Percentiles rank a stretch among this genome's conserved stretches.
These are phyloP conservation scores for Akanthomyces lecanii DNA, from an alignment of 2,329 filamentous ascomycete genomes.

Conservation along the genomic window DNA sequence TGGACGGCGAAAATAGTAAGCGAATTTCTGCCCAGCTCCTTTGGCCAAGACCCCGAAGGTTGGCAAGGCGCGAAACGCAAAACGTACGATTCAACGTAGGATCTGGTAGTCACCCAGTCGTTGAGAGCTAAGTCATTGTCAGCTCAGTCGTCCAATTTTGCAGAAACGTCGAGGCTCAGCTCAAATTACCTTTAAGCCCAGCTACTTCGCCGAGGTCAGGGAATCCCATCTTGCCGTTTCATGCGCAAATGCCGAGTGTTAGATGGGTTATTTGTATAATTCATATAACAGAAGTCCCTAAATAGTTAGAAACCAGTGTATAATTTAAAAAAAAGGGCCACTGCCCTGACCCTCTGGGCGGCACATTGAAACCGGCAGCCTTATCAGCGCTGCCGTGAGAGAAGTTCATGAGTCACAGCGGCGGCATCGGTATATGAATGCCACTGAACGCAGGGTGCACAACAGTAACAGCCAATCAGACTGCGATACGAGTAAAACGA, in stretches of 20 bases:
- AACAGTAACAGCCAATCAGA: too few relatives aligned
- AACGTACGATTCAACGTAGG: conserved; percentile 79
- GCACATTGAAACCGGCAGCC: background rate
- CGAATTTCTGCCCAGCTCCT: background rate
- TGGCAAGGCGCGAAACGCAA: background rate
- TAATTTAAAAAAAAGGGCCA: too few relatives aligned
- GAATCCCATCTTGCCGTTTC: conserved; percentile 58
- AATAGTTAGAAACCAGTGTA: too few relatives aligned
- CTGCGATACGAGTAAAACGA: background rate
- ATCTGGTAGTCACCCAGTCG: conserved; percentile 68
- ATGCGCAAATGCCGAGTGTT: too few relatives aligned
- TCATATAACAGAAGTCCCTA: too few relatives aligned
- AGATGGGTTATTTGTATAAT: too few relatives aligned
- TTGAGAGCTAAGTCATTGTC: conserved; percentile 53
- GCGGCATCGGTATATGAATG: background rate
- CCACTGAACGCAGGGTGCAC: background rate
- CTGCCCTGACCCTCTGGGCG: too few relatives aligned
- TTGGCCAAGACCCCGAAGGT: too few relatives aligned
- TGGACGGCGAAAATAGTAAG: background rate
- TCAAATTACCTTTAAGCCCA: conserved; percentile 46
- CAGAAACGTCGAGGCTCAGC: conserved; percentile 23
- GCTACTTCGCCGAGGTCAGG: conserved; percentile 61
- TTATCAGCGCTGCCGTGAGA: background rate
- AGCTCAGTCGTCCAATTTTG: background rate
- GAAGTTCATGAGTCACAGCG: background rate